Evolutionary conservation across 805 yeast genomes (phyloP).

Genomic region (Metschnikowia borealis): DNA sequence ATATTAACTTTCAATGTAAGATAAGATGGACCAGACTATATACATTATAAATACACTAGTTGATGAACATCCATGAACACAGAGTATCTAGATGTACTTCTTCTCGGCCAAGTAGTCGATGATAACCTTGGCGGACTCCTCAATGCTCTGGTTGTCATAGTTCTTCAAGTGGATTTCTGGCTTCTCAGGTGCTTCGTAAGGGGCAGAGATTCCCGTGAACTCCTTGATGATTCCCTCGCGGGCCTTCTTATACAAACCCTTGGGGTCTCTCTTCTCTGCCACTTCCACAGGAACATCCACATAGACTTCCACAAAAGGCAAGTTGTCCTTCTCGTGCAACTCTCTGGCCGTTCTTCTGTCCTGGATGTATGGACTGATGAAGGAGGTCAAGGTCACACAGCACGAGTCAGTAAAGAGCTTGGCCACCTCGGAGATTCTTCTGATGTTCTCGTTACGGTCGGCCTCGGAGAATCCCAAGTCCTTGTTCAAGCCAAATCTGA

Average conservation of each 20-base stretch:
- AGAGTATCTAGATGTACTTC: constrained; percentile 28
- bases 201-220: constrained; percentile 94
- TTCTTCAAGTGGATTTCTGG: constrained; percentile 84
- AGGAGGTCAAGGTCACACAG: constrained; percentile 80
- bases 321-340: constrained; percentile 66
- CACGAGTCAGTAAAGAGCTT: constrained; percentile 94
- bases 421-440: constrained; percentile 93
- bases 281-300: constrained; percentile 92
- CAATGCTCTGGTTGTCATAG: constrained; percentile 59
- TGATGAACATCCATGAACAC: background rate
- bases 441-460: constrained; percentile 91
- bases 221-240: constrained; percentile 92
- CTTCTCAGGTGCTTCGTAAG: constrained; percentile 84
- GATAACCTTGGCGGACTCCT: constrained; percentile 74
- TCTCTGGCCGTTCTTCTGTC: constrained; percentile 86
- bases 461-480: constrained; percentile 89
- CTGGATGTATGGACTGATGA: constrained; percentile 83
- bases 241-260: constrained; percentile 94
- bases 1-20: no score
- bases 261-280: constrained; percentile 96
- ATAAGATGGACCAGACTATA: no score
- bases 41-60: background rate
- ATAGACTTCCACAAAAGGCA: constrained; percentile 86
- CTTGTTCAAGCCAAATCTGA: constrained; percentile 91
- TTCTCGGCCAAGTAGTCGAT: constrained; percentile 60